Base-by-base conservation (phyloP, 1,284 basidiomycete species). In the Pseudozyma sp. region DNA sequence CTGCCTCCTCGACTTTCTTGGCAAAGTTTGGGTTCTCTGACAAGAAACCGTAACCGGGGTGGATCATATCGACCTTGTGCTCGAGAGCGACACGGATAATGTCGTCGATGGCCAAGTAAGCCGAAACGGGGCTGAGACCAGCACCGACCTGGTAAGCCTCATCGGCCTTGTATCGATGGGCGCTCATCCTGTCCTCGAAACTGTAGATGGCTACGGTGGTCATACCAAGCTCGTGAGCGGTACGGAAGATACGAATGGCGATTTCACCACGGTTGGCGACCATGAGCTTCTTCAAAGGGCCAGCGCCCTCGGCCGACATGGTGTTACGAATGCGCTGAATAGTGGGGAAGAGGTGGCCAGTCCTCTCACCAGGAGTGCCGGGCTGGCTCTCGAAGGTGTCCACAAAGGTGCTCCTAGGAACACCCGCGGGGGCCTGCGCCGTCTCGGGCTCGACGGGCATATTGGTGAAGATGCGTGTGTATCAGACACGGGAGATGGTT, bases 21-120 rank as follows among this genome's bases (percentile, higher is more conserved):
- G 97, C 97, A 83, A 99, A 99, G 76, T 89, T 89, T 55, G 95
- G 94, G 86, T 99, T 99, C 87, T 99, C 97, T 51, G 95, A 93
- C 35, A 99, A 88, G 90, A 99, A 99, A 68, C 96, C 96, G 85
- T 98, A 98, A 67, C 83, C 83, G 34, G 83, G 83, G 61, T 98
- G 97, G 85, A 99, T 99, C 96, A 99, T 98, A 86, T 99, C 95
- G 44, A 99, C 96, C 44, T 93, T 94, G 87, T 97, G 94, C 86
- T 99, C 95, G 39, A 78, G 71, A 48, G 83, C 83, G 54, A 78
- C 65, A 18, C 70, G 81, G 86, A 99, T 93, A 86, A 99, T 99
- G 84, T 97, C 95, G 79, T 97, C 94, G 85, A 98, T 95, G 16
- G 94, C 92, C 71, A 99, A 92, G 87, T 99, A 99, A 19, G 97